Conservation (phyloP, 805 yeast genomes). For the Candida saitoana region DNA sequence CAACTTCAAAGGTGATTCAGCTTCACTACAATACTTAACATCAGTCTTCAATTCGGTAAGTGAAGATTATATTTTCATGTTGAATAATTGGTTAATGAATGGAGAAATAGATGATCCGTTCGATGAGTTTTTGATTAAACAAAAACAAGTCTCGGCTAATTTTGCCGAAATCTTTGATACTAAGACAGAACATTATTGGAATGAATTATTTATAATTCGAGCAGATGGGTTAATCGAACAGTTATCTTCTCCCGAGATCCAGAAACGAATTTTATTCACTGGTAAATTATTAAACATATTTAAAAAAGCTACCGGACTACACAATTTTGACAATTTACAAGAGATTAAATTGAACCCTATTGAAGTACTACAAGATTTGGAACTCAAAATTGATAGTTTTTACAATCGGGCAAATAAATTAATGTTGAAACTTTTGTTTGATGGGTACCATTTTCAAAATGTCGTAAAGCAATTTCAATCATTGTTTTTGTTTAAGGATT, state of each 20-base stretch:
- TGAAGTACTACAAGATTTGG: conserved; percentile 40
- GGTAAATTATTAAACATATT: conserved; percentile 82
- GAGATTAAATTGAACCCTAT: conserved; percentile 24
- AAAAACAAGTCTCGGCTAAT: conserved; percentile 28
- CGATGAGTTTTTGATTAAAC: conserved; percentile 75
- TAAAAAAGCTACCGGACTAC: conserved; percentile 52
- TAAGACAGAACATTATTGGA: conserved; percentile 64
- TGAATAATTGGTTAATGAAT: conserved; percentile 72
- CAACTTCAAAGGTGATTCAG: conserved; percentile 61
- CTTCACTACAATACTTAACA: conserved; percentile 49
- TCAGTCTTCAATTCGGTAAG: conserved; percentile 57
- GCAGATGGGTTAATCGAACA: conserved; percentile 72
- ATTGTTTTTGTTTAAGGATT: conserved; percentile 53
- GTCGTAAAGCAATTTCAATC: conserved; percentile 50
- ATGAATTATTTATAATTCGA: conserved; percentile 67
- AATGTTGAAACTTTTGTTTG: conserved; percentile 52
- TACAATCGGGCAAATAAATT: conserved; percentile 64
- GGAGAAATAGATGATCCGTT: conserved; percentile 77
- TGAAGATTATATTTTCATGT: conserved; percentile 56
- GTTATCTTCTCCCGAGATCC: conserved; percentile 49
- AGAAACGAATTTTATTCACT: conserved; percentile 65
- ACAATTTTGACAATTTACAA: conserved; percentile 25
- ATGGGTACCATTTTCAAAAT: conserved; percentile 52
- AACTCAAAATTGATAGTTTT: conserved; percentile 54
- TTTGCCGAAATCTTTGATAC: conserved; percentile 23